Evolutionary conservation across 129 eudicot genomes (phyloP).

Genomic region (Lactuca saligna): DNA sequence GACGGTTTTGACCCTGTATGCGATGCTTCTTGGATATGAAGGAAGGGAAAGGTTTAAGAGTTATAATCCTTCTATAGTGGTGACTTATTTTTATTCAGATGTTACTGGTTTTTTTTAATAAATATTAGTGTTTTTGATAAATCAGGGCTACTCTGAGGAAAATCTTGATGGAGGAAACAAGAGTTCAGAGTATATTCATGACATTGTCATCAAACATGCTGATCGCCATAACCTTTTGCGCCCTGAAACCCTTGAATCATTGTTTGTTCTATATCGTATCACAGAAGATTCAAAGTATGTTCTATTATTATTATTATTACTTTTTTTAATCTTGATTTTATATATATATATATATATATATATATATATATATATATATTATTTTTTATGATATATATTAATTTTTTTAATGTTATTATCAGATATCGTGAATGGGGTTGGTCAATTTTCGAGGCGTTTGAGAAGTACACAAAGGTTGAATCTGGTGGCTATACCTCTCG

Average conservation of each 20-base stretch:
- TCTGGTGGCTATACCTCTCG: conserved; percentile 89
- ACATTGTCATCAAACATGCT: conserved; percentile 79
- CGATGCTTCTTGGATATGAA: no score
- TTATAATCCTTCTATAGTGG: no score
- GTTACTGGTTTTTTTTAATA: no score
- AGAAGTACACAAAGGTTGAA: conserved; percentile 81
- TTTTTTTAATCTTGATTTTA: not conserved
- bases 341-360: no score
- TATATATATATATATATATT: not conserved
- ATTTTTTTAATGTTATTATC: conserved; percentile 22
- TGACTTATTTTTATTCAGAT: no score
- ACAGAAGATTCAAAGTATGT: conserved; percentile 90
- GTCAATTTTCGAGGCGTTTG: conserved; percentile 92
- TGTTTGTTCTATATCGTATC: conserved; percentile 77
- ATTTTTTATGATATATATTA: not conserved
- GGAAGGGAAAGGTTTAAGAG: no score
- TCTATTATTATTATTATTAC: not conserved
- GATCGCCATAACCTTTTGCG: conserved; percentile 97
- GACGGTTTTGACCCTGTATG: no score
- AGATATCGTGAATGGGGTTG: conserved; percentile 98
- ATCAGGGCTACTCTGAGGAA: conserved; percentile 67
- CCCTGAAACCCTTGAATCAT: conserved; percentile 92
- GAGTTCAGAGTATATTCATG: conserved; percentile 63
- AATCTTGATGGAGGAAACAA: conserved; percentile 92
- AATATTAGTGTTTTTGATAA: no score